Conservation (phyloP, 768 basidiomycete genomes). For the Royoungia palumana region DNA sequence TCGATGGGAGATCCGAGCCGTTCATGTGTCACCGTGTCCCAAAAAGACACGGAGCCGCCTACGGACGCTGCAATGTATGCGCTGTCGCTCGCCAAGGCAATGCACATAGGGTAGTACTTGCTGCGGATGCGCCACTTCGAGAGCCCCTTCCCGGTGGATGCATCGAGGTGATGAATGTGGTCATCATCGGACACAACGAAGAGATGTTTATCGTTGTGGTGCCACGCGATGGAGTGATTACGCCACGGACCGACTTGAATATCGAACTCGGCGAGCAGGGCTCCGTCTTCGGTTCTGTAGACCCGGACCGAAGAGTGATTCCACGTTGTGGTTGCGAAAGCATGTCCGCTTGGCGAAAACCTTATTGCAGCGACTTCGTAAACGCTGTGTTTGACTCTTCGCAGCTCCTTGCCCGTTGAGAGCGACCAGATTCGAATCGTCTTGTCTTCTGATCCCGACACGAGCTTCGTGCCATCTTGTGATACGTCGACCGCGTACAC, state of each 20-base stretch:
- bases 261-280: not conserved
- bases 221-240: not conserved
- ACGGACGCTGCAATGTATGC: not conserved
- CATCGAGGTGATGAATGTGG: not conserved
- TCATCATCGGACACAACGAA: not conserved
- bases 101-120: not conserved
- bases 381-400: not conserved
- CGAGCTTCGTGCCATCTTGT: too few species aligned
- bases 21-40: not conserved
- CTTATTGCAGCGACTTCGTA: not conserved
- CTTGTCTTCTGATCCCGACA: too few species aligned
- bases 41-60: conserved; percentile 2
- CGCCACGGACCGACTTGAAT: not conserved
- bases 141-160: not conserved
- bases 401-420: too few species aligned
- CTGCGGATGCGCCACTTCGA: not conserved
- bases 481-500: too few species aligned
- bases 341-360: not conserved
- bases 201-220: not conserved
- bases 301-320: not conserved
- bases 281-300: not conserved
- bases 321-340: not conserved
- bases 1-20: too few species aligned
- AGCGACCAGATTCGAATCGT: too few species aligned
- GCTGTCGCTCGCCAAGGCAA: not conserved